Conservation (phyloP, 306 rosid species). For the Biancaea sappan region DNA sequence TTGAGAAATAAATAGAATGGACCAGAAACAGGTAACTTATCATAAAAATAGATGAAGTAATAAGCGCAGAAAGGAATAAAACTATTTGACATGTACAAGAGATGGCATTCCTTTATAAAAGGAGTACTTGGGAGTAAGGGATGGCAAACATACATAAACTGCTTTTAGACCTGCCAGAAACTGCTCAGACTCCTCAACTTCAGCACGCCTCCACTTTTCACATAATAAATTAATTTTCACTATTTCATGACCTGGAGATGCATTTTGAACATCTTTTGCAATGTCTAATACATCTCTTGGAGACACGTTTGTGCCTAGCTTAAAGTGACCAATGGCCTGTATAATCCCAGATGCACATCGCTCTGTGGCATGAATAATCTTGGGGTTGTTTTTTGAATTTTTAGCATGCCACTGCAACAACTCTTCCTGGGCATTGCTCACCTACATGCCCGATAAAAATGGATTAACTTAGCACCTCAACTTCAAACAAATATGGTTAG, state of each 20-base stretch:
- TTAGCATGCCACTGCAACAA: constrained; percentile 83
- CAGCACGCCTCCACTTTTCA: constrained; percentile 94
- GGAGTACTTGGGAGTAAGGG: constrained; percentile 27
- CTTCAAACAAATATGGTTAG: not conserved
- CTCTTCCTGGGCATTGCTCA: constrained; percentile 98
- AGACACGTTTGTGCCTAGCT: constrained; percentile 67
- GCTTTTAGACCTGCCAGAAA: constrained; percentile 59
- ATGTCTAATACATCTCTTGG: constrained; percentile 74
- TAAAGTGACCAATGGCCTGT: constrained; percentile 89
- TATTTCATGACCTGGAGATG: constrained; percentile 51
- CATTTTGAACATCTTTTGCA: constrained; percentile 38
- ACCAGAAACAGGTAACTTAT: not conserved
- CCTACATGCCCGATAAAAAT: constrained; percentile 56
- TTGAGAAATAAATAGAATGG: not conserved
- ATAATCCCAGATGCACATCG: constrained; percentile 96
- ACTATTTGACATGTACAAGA: not conserved
- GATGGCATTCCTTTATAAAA: not conserved
- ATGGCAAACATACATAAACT: constrained; percentile 53
- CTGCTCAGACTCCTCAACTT: constrained; percentile 61
- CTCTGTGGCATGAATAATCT: constrained; percentile 88
- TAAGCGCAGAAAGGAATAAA: not conserved
- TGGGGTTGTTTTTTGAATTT: constrained; percentile 81
- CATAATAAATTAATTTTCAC: constrained; percentile 60
- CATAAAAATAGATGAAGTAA: not conserved
- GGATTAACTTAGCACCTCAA: constrained; percentile 11